Conservation (phyloP, 2,329 filamentous ascomycete species). For the Xylariaceae sp. region DNA sequence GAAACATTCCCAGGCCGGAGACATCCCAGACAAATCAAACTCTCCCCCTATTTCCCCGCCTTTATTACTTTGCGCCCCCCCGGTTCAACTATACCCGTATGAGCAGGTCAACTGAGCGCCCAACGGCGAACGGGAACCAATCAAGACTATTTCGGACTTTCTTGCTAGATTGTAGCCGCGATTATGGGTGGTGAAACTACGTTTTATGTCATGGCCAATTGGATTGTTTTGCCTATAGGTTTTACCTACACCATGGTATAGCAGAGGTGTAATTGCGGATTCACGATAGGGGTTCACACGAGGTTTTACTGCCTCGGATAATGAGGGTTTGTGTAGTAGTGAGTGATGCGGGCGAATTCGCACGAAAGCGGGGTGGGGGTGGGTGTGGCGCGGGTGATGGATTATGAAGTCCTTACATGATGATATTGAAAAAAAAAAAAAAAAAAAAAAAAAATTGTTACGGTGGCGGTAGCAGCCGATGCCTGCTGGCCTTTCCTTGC, state of each 20-base stretch:
- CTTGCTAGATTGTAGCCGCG: conserved; percentile 8
- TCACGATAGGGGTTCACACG: too few relatives aligned
- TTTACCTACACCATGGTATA: neutral
- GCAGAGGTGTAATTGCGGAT: neutral
- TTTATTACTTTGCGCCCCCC: neutral
- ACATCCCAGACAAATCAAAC: neutral
- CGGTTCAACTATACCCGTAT: conserved; percentile 6
- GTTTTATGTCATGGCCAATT: neutral
- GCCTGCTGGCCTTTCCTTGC: too few relatives aligned
- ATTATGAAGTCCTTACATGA: too few relatives aligned
- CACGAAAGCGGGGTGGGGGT: too few relatives aligned
- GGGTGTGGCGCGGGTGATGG: too few relatives aligned
- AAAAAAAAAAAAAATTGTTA: too few relatives aligned
- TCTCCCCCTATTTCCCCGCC: too few relatives aligned
- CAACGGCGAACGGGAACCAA: conserved; percentile 15
- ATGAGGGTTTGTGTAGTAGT: too few relatives aligned
- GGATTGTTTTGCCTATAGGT: neutral
- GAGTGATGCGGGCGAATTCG: too few relatives aligned
- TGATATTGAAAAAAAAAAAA: too few relatives aligned
- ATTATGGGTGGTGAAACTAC: conserved; percentile 4
- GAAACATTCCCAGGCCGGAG: neutral
- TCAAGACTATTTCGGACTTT: conserved; percentile 8
- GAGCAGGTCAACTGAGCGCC: conserved; percentile 10
- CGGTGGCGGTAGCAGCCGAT: too few relatives aligned
- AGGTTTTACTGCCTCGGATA: too few relatives aligned